Evolutionary conservation across 768 basidiomycete genomes (phyloP).

Genomic region (Pleurotus platypus): DNA sequence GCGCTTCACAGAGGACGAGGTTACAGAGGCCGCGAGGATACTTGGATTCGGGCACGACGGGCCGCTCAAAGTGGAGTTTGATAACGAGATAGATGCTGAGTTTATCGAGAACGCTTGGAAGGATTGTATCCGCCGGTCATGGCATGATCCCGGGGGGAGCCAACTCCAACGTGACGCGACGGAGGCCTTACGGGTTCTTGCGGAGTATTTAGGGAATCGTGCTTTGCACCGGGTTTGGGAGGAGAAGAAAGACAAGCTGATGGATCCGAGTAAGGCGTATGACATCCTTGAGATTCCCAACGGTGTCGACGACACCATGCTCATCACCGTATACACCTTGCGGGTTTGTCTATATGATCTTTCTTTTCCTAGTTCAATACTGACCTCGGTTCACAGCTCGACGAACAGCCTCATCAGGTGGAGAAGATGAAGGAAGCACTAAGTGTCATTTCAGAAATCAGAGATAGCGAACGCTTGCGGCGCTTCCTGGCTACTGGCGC

Average conservation of each 20-base stretch:
- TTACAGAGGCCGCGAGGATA: slow-evolving; percentile 37
- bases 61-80: slow-evolving; percentile 63
- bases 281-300: slow-evolving; percentile 63
- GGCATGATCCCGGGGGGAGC: slow-evolving; percentile 50
- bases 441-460: slow-evolving; percentile 66
- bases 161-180: slow-evolving; percentile 52
- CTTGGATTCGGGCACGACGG: slow-evolving; percentile 70
- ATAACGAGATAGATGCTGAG: slow-evolving; percentile 61
- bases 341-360: slow-evolving; percentile 38
- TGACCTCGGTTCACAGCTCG: slow-evolving; percentile 40
- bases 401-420: slow-evolving; percentile 63
- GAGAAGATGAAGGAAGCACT: slow-evolving; percentile 76
- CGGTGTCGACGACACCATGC: slow-evolving; percentile 75
- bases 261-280: slow-evolving; percentile 74
- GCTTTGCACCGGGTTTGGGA: slow-evolving; percentile 50
- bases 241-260: slow-evolving; percentile 46
- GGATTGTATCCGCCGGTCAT: slow-evolving; percentile 49
- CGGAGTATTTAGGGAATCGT: slow-evolving; percentile 56
- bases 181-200: slow-evolving; percentile 66
- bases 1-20: slow-evolving; percentile 59
- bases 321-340: slow-evolving; percentile 69
- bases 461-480: slow-evolving; percentile 69
- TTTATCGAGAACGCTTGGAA: slow-evolving; percentile 74
- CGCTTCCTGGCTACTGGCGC: slow-evolving; percentile 61
- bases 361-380: neutral